Percentiles rank a stretch among this genome's conserved stretches.
Conservation (phyloP, 2,329 filamentous ascomycete genomes). For the Mollisia scopiformis region DNA sequence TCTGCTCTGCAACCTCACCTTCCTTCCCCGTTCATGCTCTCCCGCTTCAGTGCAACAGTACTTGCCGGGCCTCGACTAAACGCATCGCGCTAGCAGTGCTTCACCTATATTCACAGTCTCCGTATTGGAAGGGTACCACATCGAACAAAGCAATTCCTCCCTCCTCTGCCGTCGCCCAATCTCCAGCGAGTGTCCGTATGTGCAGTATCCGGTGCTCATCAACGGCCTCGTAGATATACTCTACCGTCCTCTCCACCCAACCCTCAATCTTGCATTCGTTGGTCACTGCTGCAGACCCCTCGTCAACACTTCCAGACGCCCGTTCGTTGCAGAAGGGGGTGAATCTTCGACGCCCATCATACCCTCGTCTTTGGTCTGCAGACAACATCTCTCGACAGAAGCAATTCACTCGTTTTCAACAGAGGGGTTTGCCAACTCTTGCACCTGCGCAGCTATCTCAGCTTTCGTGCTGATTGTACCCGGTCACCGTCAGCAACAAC, state of each 20-base stretch:
- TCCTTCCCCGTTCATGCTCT: not conserved
- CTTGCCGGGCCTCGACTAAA: conserved; percentile 9
- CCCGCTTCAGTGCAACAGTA: not conserved
- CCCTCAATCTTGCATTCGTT: not conserved
- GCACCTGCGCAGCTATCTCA: not conserved
- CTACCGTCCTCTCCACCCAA: not conserved
- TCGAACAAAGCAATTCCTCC: conserved; percentile 16
- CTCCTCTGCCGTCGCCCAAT: conserved; percentile 1
- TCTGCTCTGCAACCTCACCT: too few relatives aligned
- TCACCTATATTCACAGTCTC: conserved; percentile 15
- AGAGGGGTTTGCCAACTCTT: not conserved
- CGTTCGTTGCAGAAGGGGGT: conserved; percentile 27
- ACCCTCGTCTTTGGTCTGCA: not conserved
- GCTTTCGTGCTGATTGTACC: not conserved
- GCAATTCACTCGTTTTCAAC: conserved; percentile 13
- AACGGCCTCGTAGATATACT: conserved; percentile 10
- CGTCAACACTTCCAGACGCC: conserved; percentile 14
- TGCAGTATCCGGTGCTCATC: conserved; percentile 16
- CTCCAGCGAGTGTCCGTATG: conserved; percentile 4
- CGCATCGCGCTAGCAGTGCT: conserved; percentile 9
- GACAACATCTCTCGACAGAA: not conserved
- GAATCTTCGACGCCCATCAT: not conserved
- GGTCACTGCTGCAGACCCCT: not conserved
- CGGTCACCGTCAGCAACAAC: not conserved
- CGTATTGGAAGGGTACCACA: conserved; percentile 7